A percentile compares a stretch with the other conserved stretches of the same genome.
Conservation (phyloP, 1,284 basidiomycete genomes). For the Ustilago crameri region DNA sequence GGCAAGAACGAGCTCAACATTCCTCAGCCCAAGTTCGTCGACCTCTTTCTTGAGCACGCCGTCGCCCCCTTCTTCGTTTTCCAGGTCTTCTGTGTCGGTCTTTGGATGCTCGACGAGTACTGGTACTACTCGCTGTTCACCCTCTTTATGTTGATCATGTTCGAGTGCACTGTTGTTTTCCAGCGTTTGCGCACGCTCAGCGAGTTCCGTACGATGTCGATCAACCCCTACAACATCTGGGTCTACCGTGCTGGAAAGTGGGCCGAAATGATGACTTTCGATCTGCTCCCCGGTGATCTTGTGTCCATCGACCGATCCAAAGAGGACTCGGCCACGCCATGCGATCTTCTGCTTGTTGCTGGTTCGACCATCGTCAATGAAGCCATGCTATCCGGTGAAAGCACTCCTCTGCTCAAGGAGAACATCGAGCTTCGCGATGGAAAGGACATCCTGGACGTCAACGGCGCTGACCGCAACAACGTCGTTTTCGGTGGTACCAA, state of each 20-base stretch:
- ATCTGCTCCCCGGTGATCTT: conserved; percentile 66
- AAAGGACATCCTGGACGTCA: conserved; percentile 62
- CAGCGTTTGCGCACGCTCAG: conserved; percentile 66
- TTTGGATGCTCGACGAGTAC: conserved; percentile 68
- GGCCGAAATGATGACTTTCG: conserved; percentile 58
- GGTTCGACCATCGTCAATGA: conserved; percentile 67
- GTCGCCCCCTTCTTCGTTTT: conserved; percentile 68
- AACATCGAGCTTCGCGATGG: conserved; percentile 64
- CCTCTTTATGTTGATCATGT: conserved; percentile 67
- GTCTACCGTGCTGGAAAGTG: conserved; percentile 63
- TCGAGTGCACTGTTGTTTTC: conserved; percentile 67
- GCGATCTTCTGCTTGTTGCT: conserved; percentile 60
- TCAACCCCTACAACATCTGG: conserved; percentile 64
- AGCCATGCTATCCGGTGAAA: conserved; percentile 68
- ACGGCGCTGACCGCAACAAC: conserved; percentile 65
- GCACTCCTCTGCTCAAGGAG: conserved; percentile 67
- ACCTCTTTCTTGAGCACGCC: conserved; percentile 67
- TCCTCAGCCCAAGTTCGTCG: conserved; percentile 63
- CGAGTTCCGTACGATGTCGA: conserved; percentile 68
- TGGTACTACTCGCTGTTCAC: conserved; percentile 68
- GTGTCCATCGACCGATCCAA: conserved; percentile 66
- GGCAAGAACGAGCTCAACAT: conserved; percentile 66
- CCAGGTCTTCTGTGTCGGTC: conserved; percentile 67
- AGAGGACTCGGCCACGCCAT: conserved; percentile 65
- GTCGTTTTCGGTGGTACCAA: conserved; percentile 68